Percentiles rank a stretch among this genome's conserved stretches.
These are phyloP conservation scores for Paecilomyces niveus DNA, from an alignment of 2,329 filamentous ascomycete genomes.

Conservation along the genomic window DNA sequence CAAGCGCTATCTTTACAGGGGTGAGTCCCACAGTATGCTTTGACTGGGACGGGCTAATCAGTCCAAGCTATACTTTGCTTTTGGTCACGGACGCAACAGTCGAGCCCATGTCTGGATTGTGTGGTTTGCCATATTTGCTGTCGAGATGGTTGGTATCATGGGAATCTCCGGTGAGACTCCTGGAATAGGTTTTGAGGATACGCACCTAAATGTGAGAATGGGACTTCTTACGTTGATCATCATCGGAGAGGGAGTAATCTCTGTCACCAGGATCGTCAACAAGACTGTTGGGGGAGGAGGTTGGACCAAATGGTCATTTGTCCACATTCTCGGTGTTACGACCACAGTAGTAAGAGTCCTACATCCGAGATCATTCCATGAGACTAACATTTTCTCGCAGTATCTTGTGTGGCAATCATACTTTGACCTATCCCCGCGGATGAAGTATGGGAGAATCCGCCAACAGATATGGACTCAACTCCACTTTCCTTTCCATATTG, in stretches of 20 bases:
- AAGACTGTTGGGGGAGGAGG: slow-evolving; percentile 37
- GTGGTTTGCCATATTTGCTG: slow-evolving; percentile 50
- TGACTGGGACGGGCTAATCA: background rate
- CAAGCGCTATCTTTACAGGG: slow-evolving; percentile 20
- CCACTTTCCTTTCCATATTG: slow-evolving; percentile 59
- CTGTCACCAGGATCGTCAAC: slow-evolving; percentile 50
- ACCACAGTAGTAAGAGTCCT: slow-evolving; percentile 27
- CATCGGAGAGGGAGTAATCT: slow-evolving; percentile 59
- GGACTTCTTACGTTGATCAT: slow-evolving; percentile 59
- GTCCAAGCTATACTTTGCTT: slow-evolving; percentile 27
- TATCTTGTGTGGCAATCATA: slow-evolving; percentile 59
- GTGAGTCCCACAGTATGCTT: slow-evolving; percentile 10
- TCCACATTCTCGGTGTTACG: slow-evolving; percentile 31
- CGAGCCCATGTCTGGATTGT: slow-evolving; percentile 34
- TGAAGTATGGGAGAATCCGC: slow-evolving; percentile 45
- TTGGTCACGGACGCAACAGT: slow-evolving; percentile 14
- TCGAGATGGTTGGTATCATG: slow-evolving; percentile 49
- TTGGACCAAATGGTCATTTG: slow-evolving; percentile 34
- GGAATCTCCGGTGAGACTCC: slow-evolving; percentile 48
- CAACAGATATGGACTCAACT: slow-evolving; percentile 48
- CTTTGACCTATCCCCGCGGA: slow-evolving; percentile 49
- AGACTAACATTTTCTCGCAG: slow-evolving; percentile 9
- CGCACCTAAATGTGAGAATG: slow-evolving; percentile 58
- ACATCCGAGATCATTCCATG: background rate
- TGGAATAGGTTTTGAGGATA: slow-evolving; percentile 54